These are phyloP conservation scores for Myriosclerotinia scirpicola DNA, from an alignment of 2,329 filamentous ascomycete genomes.

Conservation along the genomic window DNA sequence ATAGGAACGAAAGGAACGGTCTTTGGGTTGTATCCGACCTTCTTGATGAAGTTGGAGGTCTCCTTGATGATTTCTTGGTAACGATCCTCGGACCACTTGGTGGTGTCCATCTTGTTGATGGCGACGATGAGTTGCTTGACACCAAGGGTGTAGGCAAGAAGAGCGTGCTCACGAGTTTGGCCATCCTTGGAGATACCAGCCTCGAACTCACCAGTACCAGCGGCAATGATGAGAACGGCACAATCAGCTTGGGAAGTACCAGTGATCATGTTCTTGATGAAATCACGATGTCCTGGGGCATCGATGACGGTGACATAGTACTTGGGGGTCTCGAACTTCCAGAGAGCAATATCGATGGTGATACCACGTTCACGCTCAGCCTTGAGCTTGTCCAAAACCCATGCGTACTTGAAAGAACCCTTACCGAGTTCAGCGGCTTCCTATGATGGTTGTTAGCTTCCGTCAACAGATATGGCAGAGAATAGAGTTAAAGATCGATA, in stretches of 20 bases:
- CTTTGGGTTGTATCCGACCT: slow-evolving; percentile 99
- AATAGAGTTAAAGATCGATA: slow-evolving; percentile 5
- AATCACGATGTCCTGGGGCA: slow-evolving; percentile 99
- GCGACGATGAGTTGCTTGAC: slow-evolving; percentile 99
- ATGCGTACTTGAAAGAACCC: slow-evolving; percentile 99
- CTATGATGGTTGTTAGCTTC: slow-evolving; percentile 49
- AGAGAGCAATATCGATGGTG: slow-evolving; percentile 99
- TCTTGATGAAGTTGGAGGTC: slow-evolving; percentile 99
- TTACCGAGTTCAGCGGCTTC: slow-evolving; percentile 99
- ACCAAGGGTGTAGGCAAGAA: slow-evolving; percentile 99
- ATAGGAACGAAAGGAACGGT: slow-evolving; percentile 97
- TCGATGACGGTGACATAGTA: slow-evolving; percentile 99
- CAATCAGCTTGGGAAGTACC: slow-evolving; percentile 99
- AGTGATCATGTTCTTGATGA: slow-evolving; percentile 99
- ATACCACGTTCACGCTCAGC: slow-evolving; percentile 99
- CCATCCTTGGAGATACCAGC: slow-evolving; percentile 99
- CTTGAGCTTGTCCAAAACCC: slow-evolving; percentile 99
- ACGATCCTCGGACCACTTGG: slow-evolving; percentile 96
- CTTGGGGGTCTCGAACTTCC: slow-evolving; percentile 99
- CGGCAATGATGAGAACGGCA: slow-evolving; percentile 99
- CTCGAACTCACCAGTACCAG: slow-evolving; percentile 99
- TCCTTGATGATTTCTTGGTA: slow-evolving; percentile 99
- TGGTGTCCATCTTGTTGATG: slow-evolving; percentile 99
- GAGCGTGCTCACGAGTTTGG: slow-evolving; percentile 99
- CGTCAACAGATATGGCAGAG: neutral